Evolutionary conservation across 208 protist species (phyloP).

Genomic region (Trypanosoma lewisi): DNA sequence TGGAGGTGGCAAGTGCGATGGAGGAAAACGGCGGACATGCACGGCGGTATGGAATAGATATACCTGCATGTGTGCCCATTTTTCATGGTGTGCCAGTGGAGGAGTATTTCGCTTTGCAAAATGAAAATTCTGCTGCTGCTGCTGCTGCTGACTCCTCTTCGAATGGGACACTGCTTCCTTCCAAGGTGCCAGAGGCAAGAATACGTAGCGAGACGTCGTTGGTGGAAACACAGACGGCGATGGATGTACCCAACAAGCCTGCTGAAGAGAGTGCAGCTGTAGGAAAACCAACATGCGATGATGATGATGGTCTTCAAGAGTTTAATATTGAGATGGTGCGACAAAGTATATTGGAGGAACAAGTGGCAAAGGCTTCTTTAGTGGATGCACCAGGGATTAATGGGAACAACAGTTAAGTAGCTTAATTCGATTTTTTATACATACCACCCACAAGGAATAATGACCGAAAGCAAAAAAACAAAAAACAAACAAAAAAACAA

Average conservation of each 20-base stretch:
- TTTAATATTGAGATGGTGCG: neutral
- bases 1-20: conserved; percentile 17
- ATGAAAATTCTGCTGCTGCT: too few species aligned
- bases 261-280: neutral
- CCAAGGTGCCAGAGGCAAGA: neutral
- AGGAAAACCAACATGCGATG: neutral
- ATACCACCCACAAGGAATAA: too few species aligned
- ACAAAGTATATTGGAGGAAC: conserved; percentile 4
- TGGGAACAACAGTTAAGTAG: neutral
- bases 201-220: neutral
- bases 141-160: too few species aligned
- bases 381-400: neutral
- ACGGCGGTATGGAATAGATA: neutral
- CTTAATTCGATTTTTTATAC: too few species aligned
- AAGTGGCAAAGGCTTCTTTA: neutral
- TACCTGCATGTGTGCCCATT: neutral
- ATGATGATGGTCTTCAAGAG: neutral
- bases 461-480: too few species aligned
- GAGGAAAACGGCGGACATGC: neutral
- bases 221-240: neutral
- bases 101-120: neutral
- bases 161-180: neutral
- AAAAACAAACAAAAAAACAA: neutral
- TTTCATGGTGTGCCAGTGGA: neutral
- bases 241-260: neutral